phyloP scores from a whole-genome alignment of 1,139 yeast species.

The Wickerhamomyces sp. region DNA sequence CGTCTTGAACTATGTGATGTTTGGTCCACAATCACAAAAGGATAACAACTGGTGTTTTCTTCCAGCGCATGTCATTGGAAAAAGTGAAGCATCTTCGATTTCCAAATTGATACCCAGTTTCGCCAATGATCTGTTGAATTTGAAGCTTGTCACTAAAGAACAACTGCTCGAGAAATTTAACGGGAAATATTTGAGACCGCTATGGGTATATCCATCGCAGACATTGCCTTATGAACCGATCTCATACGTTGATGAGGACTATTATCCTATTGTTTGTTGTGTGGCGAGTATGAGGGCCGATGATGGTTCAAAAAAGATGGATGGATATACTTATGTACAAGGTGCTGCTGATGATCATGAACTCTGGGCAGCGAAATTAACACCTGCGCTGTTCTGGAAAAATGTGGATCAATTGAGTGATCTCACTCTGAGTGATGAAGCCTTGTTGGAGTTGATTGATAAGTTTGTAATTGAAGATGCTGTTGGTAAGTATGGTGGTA shows the following conservation, averaged over 20 bases:
- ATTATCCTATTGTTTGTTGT: slow-evolving; percentile 45
- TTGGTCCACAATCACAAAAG: slow-evolving; percentile 22
- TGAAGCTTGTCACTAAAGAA: slow-evolving; percentile 34
- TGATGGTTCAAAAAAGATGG: slow-evolving; percentile 43
- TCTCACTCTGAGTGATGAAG: slow-evolving; percentile 32
- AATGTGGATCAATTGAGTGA: slow-evolving; percentile 31
- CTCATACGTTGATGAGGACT: slow-evolving; percentile 18
- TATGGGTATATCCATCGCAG: slow-evolving; percentile 66
- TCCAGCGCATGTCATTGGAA: slow-evolving; percentile 52
- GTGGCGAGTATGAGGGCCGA: slow-evolving; percentile 61
- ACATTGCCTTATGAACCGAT: slow-evolving; percentile 27
- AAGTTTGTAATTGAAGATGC: slow-evolving; percentile 7
- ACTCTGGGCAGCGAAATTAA: slow-evolving; percentile 63
- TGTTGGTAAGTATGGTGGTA: not conserved
- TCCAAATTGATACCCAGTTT: slow-evolving; percentile 42
- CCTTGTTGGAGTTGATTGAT: slow-evolving; percentile 13
- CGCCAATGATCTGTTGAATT: slow-evolving; percentile 38
- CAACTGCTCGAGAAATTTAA: slow-evolving; percentile 28
- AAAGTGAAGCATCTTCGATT: slow-evolving; percentile 55
- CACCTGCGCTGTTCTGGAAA: slow-evolving; percentile 56
- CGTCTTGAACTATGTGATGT: slow-evolving; percentile 54
- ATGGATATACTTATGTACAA: slow-evolving; percentile 60
- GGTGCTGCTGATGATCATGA: slow-evolving; percentile 96
- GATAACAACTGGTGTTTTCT: slow-evolving; percentile 34
- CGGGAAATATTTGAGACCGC: slow-evolving; percentile 54